Evolutionary conservation across 495 filamentous ascomycete species (phyloP).

Genomic region (Aspergillus saccharolyticus): DNA sequence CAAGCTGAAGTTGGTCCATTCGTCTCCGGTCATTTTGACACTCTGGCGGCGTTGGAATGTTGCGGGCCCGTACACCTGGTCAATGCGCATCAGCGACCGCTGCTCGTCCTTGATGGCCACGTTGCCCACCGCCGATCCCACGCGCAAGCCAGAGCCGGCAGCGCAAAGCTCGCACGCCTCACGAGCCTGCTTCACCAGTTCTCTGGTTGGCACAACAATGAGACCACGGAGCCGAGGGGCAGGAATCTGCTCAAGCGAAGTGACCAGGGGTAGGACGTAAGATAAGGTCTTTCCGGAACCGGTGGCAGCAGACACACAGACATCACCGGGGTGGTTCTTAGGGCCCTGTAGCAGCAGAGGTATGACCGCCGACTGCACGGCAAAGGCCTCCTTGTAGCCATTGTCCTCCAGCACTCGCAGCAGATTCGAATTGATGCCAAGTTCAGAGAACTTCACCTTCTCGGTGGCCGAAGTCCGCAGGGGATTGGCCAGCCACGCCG

Average conservation of each 20-base stretch:
- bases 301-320: conserved; percentile 84
- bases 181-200: conserved; percentile 79
- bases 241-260: conserved; percentile 56
- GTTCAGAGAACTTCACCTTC: conserved; percentile 53
- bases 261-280: conserved; percentile 81
- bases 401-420: conserved; percentile 57
- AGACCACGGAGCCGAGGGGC: conserved; percentile 64
- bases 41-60: conserved; percentile 42
- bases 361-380: conserved; percentile 76
- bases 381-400: conserved; percentile 70
- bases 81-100: conserved; percentile 53
- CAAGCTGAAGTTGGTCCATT: conserved; percentile 46
- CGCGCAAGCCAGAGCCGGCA: conserved; percentile 58
- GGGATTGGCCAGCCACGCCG: conserved; percentile 70
- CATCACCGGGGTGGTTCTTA: conserved; percentile 58
- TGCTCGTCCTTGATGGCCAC: conserved; percentile 74
- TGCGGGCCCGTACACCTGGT: conserved; percentile 56
- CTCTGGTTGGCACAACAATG: conserved; percentile 83
- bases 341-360: conserved; percentile 65
- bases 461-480: conserved; percentile 55
- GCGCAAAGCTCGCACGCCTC: conserved; percentile 65
- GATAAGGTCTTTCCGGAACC: conserved; percentile 93
- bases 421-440: conserved; percentile 53
- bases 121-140: conserved; percentile 79
- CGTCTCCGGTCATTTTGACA: conserved; percentile 34